Conservation (phyloP, 2,329 filamentous ascomycete genomes). For the Trichoderma semiorbis region DNA sequence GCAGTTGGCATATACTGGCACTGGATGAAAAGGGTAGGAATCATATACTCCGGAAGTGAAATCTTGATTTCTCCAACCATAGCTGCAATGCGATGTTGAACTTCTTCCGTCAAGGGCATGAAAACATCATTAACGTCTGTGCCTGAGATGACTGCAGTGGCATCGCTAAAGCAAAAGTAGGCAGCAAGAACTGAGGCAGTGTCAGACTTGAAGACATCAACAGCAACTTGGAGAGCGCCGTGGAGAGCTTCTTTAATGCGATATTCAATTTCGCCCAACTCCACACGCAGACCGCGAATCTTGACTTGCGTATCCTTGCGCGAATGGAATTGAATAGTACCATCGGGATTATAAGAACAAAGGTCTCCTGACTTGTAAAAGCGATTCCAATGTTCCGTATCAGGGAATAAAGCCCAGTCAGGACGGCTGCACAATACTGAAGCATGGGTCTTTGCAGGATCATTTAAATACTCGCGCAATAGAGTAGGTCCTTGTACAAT, state of each 20-base stretch:
- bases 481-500: neutral
- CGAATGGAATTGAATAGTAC: neutral
- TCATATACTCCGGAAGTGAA: constrained; percentile 16
- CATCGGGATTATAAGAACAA: neutral
- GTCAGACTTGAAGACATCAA: neutral
- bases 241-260: neutral
- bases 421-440: neutral
- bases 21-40: constrained; percentile 14
- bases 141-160: neutral
- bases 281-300: constrained; percentile 5
- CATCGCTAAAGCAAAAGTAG: neutral
- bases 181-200: neutral
- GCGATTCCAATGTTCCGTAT: neutral
- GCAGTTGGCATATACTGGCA: constrained; percentile 1
- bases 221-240: neutral
- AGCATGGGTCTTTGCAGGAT: neutral
- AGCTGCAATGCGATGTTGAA: neutral
- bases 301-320: constrained; percentile 14
- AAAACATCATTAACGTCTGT: neutral
- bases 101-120: neutral
- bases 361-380: neutral
- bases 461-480: neutral
- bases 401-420: neutral
- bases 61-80: neutral
- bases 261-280: constrained; percentile 3